A percentile compares a stretch with the other conserved stretches of the same genome.
phyloP scores from a whole-genome alignment of 2,329 filamentous ascomycete species.

The Albophoma yamanashiensis region DNA sequence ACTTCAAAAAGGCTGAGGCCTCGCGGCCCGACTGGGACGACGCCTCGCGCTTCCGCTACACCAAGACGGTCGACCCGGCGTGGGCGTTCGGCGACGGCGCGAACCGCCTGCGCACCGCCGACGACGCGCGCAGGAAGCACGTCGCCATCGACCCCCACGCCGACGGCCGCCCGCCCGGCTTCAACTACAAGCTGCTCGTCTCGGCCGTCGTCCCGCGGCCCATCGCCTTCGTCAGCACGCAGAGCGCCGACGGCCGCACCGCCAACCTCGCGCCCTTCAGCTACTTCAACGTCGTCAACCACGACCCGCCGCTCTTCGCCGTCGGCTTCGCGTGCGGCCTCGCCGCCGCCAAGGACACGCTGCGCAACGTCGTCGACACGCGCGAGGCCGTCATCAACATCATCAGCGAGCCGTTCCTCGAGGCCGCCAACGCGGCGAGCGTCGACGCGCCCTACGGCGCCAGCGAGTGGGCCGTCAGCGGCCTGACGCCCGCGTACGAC shows the following conservation, averaged over 20 bases:
- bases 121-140: conserved; percentile 34
- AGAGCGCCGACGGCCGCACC: conserved; percentile 44
- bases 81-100: conserved; percentile 59
- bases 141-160: conserved; percentile 74
- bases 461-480: conserved; percentile 71
- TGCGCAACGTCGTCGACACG: conserved; percentile 61
- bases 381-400: conserved; percentile 80
- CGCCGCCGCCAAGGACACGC: conserved; percentile 61
- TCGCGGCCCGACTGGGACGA: conserved; percentile 51
- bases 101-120: conserved; percentile 34
- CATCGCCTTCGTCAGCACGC: conserved; percentile 54
- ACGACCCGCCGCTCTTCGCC: conserved; percentile 79
- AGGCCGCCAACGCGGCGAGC: conserved; percentile 75
- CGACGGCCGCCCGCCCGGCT: conserved; percentile 51
- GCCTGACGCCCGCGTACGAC: conserved; percentile 58
- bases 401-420: conserved; percentile 72
- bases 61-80: conserved; percentile 50
- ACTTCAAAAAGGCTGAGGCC: conserved; percentile 65
- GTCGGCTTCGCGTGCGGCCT: conserved; percentile 38
- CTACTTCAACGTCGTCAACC: conserved; percentile 74
- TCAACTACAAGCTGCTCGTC: conserved; percentile 92
- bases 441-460: conserved; percentile 69
- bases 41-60: conserved; percentile 38
- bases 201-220: conserved; percentile 74
- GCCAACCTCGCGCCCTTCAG: conserved; percentile 78